These are phyloP conservation scores for Chrysanthemum lavandulifolium DNA, from an alignment of 129 eudicot genomes.

Conservation along the genomic window DNA sequence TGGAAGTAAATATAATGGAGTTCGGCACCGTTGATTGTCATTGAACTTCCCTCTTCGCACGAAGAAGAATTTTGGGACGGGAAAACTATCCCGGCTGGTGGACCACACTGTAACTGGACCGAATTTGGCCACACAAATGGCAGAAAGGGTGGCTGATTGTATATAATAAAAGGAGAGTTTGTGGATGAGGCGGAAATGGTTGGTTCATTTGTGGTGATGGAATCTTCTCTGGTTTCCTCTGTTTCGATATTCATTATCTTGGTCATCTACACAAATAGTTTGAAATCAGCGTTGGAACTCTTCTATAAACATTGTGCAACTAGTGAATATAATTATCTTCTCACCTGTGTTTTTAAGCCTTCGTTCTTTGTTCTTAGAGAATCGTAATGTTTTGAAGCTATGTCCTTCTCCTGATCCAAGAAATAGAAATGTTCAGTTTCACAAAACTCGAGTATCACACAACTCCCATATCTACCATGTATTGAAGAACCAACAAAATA, in stretches of 20 bases:
- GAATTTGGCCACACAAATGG: conserved; percentile 47
- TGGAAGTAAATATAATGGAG: conserved; percentile 50
- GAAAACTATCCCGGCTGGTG: conserved; percentile 26
- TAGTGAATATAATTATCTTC: background rate
- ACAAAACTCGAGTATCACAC: background rate
- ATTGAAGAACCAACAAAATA: too few relatives aligned
- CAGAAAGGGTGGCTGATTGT: conserved; percentile 41
- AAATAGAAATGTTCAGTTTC: background rate
- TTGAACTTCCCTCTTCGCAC: conserved; percentile 36
- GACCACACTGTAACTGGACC: conserved; percentile 27
- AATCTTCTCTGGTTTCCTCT: conserved; percentile 27
- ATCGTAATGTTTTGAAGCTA: conserved; percentile 36
- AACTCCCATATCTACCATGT: too few relatives aligned
- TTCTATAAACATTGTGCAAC: too few relatives aligned
- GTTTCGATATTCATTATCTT: conserved; percentile 26
- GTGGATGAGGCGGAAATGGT: conserved; percentile 35
- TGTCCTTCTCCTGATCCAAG: conserved; percentile 50
- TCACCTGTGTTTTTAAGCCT: conserved; percentile 63
- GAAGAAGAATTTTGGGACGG: conserved; percentile 30
- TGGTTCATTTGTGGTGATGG: conserved; percentile 30
- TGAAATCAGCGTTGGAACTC: background rate
- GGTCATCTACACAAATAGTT: conserved; percentile 34
- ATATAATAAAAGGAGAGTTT: conserved; percentile 26
- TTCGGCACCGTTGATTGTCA: background rate
- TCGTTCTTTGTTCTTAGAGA: conserved; percentile 51